Evolutionary conservation across 192 early-diverging fungal genomes (phyloP).

Genomic region (Paraglomus brasilianum): DNA sequence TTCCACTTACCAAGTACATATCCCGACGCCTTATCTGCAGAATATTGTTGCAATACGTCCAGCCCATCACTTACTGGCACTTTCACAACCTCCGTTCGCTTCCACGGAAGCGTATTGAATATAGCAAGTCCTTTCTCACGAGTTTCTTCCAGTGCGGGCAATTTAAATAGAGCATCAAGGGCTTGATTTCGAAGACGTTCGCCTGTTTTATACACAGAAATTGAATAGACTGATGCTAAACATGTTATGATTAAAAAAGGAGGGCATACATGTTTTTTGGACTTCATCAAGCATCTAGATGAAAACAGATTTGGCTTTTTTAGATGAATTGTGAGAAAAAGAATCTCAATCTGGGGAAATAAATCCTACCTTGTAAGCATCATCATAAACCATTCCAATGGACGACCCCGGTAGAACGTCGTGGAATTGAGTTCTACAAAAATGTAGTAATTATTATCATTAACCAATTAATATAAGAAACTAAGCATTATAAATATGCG

Average conservation of each 20-base stretch:
- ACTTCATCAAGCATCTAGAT: slow-evolving; percentile 44
- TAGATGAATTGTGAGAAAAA: slow-evolving; percentile 31
- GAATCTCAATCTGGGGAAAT: neutral
- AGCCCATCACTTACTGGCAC: slow-evolving; percentile 48
- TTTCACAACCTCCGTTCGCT: slow-evolving; percentile 67
- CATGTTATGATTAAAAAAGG: neutral
- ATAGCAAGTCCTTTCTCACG: slow-evolving; percentile 39
- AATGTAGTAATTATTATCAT: neutral
- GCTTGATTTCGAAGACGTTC: slow-evolving; percentile 45
- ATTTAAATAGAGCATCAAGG: slow-evolving; percentile 41
- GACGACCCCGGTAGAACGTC: slow-evolving; percentile 92
- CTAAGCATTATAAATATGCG: neutral
- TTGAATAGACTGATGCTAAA: neutral
- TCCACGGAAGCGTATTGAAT: slow-evolving; percentile 70
- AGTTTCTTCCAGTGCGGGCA: slow-evolving; percentile 6
- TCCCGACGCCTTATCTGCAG: slow-evolving; percentile 41
- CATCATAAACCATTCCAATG: slow-evolving; percentile 89
- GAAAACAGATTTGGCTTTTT: slow-evolving; percentile 22
- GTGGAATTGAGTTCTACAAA: slow-evolving; percentile 86
- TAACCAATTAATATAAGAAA: neutral
- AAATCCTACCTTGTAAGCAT: slow-evolving; percentile 61
- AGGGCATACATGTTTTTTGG: slow-evolving; percentile 25
- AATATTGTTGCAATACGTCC: slow-evolving; percentile 45
- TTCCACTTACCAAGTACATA: slow-evolving; percentile 41
- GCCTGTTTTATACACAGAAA: slow-evolving; percentile 24